Base-by-base conservation (phyloP, 768 basidiomycete species). In the Cystoderma amianthinum region DNA sequence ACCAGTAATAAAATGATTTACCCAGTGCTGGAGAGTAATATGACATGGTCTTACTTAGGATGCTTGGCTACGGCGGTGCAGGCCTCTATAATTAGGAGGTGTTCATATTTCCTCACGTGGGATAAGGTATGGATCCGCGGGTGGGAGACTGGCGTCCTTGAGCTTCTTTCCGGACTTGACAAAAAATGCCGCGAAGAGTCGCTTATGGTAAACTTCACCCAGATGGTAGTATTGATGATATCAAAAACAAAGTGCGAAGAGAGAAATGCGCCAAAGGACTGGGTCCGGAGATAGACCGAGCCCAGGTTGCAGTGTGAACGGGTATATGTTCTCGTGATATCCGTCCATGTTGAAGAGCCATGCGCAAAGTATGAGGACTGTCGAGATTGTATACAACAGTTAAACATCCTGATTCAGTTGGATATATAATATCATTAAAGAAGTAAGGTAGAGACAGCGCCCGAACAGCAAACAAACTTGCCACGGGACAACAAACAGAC, bases 211-310 rank as follows among this genome's bases (percentile, higher is more conserved):
- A 43, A 36, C 52, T 48, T 47, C 45, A n/a, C n/a, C n/a, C n/a
- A n/a, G n/a, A n/a, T n/a, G n/a, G n/a, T n/a, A 40, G 45, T 44
- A 5, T n/a, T 63, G 61, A 67, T 67, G 54, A 51, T 54, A 62
- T 63, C 62, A 61, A 60, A 59, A 51, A 55, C 45, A 58, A 50
- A 53, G 49, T 44, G 32, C 25, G 53, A 48, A 53, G 54, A 48
- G 43, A 48, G 44, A 48, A 48, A 22, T 22, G 48, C 45, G 61
- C 65, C 67, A 59, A 57, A 45, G 35, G 52, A 44, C 46, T 66
- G 65, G 64, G 52, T 59, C 68, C 68, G 69, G 67, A 55, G 64
- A 61, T 70, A 66, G 63, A 48, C 65, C 66, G 68, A 58, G 42
- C 48, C 46, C 39, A 47, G n/a, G n/a, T n/a, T n/a, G n/a, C n/a